These are phyloP conservation scores for Earliella scabrosa DNA, from an alignment of 1,284 basidiomycete genomes.

Conservation along the genomic window DNA sequence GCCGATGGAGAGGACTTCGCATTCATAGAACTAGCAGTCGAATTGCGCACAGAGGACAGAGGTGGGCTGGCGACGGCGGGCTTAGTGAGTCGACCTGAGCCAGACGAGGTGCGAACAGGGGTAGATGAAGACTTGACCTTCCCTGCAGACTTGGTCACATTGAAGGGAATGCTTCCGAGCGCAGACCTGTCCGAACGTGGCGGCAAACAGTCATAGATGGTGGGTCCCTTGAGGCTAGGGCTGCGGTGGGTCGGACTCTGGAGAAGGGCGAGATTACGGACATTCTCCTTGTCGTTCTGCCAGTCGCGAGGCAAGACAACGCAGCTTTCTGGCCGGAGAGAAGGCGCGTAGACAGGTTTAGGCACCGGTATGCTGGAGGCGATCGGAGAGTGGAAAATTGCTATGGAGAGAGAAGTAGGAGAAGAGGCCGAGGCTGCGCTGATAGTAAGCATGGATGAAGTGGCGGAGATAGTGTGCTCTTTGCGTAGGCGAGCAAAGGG, in stretches of 20 bases:
- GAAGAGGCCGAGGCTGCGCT: conserved; percentile 9
- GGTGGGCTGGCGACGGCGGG: background rate
- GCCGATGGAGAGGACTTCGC: no score
- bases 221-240: background rate
- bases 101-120: background rate
- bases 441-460: conserved; percentile 15
- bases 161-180: conserved; percentile 15
- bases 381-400: conserved; percentile 21
- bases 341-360: conserved; percentile 14
- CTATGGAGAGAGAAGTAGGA: conserved; percentile 16
- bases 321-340: conserved; percentile 19
- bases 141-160: conserved; percentile 10
- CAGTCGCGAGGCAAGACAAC: conserved; percentile 18
- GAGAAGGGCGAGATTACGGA: background rate
- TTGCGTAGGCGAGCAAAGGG: conserved; percentile 15
- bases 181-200: conserved; percentile 1
- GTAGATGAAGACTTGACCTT: background rate
- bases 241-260: conserved; percentile 20
- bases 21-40: background rate
- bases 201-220: conserved; percentile 6
- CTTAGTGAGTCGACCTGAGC: background rate
- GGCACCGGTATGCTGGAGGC: conserved; percentile 17
- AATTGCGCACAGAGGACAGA: background rate
- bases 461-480: conserved; percentile 7
- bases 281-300: background rate